Percentiles rank a stretch among this genome's conserved stretches.
Evolutionary conservation across 2,329 filamentous ascomycete species (phyloP).

Genomic region (Ceratocystis alfenasii): DNA sequence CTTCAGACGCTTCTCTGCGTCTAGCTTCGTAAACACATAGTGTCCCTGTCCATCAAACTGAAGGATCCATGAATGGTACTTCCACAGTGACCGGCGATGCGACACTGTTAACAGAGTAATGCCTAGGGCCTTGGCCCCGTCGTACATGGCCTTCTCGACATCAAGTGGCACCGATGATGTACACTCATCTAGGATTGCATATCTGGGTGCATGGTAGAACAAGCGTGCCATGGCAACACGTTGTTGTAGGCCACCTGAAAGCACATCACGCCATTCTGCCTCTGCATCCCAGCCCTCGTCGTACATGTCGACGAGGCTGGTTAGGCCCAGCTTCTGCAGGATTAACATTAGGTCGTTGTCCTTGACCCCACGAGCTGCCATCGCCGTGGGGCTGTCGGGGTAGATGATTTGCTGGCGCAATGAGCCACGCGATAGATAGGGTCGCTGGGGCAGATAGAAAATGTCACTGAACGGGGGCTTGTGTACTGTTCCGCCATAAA

Average conservation of each 20-base stretch:
- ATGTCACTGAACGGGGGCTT: conserved; percentile 89
- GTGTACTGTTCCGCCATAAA: conserved; percentile 85
- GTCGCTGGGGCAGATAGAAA: conserved; percentile 95
- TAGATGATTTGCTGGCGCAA: conserved; percentile 97
- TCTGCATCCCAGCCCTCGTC: conserved; percentile 78
- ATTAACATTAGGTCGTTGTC: conserved; percentile 70
- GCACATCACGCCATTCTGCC: conserved; percentile 90
- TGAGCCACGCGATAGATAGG: conserved; percentile 81
- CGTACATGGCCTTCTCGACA: conserved; percentile 92
- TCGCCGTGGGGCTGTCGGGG: conserved; percentile 75
- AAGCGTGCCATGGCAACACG: conserved; percentile 91
- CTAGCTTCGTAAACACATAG: conserved; percentile 78
- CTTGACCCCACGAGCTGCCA: conserved; percentile 71
- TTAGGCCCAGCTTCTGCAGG: conserved; percentile 68
- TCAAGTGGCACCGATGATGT: conserved; percentile 91
- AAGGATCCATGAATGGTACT: conserved; percentile 86
- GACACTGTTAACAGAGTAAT: conserved; percentile 96
- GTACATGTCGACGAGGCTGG: conserved; percentile 66
- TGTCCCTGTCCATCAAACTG: conserved; percentile 94
- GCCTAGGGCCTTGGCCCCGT: conserved; percentile 78
- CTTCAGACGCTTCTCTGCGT: conserved; percentile 72
- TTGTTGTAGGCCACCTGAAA: conserved; percentile 87
- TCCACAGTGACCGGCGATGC: conserved; percentile 84
- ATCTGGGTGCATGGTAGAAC: conserved; percentile 85
- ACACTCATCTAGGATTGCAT: conserved; percentile 94